These are phyloP conservation scores for Pythium periplocum DNA, from an alignment of 352 stramenopile species.

Conservation along the genomic window DNA sequence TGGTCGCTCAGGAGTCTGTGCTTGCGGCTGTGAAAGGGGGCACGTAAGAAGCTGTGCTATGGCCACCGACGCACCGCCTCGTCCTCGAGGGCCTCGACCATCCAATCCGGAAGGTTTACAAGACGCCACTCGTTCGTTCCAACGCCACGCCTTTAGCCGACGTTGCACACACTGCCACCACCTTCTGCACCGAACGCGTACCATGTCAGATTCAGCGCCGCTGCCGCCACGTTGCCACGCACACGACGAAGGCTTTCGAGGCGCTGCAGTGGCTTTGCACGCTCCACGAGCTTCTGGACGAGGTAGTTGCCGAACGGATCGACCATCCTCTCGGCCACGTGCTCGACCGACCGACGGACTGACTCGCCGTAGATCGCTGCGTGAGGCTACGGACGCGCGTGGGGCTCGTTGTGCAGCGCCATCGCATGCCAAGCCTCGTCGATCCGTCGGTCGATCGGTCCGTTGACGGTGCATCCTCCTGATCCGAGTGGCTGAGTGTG, in stretches of 20 bases:
- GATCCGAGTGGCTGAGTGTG: conserved; percentile 6
- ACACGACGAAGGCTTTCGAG: conserved; percentile 92
- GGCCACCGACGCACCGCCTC: conserved; percentile 53
- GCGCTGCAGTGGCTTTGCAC: conserved; percentile 87
- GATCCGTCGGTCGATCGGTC: too few species aligned
- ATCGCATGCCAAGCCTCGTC: conserved; percentile 16
- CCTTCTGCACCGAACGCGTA: conserved; percentile 97
- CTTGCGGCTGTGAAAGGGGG: too few species aligned
- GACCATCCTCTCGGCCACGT: conserved; percentile 97
- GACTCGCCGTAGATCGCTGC: conserved; percentile 41
- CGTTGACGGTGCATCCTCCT: too few species aligned
- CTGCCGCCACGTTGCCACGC: conserved; percentile 90
- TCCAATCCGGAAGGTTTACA: conserved; percentile 79
- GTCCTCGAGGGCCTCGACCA: conserved; percentile 91
- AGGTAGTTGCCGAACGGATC: neutral
- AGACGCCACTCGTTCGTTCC: conserved; percentile 36
- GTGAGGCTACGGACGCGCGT: conserved; percentile 4
- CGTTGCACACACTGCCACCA: conserved; percentile 94
- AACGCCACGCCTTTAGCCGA: conserved; percentile 60
- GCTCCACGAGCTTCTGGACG: conserved; percentile 95
- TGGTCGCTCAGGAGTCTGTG: too few species aligned
- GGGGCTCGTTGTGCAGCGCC: conserved; percentile 83
- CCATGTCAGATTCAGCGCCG: conserved; percentile 96
- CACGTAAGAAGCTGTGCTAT: too few species aligned
- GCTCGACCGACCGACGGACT: conserved; percentile 55